Conservation (phyloP, 2,329 filamentous ascomycete species). For the Apiospora malaysiana region DNA sequence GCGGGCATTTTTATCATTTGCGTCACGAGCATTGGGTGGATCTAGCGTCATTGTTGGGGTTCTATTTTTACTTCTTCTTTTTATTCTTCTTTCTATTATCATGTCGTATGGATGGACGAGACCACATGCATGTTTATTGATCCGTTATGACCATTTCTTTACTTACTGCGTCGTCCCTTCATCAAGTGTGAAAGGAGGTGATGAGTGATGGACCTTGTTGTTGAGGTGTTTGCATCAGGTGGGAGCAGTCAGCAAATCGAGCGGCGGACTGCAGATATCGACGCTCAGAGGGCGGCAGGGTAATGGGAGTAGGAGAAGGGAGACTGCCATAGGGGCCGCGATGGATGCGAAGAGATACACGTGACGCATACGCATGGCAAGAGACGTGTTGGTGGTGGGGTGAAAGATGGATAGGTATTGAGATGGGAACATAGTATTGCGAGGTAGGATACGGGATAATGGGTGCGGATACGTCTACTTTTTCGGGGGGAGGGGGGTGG, state of each 20-base stretch:
- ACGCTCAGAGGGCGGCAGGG: background rate
- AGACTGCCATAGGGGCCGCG: background rate
- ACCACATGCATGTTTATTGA: background rate
- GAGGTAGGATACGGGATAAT: background rate
- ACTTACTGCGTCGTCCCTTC: background rate
- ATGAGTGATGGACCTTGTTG: background rate
- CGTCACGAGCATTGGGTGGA: slow-evolving; percentile 10
- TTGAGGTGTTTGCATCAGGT: background rate
- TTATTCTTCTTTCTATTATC: background rate
- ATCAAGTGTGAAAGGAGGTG: background rate
- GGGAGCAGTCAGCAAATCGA: background rate
- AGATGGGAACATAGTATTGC: background rate
- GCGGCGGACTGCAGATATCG: background rate
- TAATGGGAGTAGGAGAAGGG: background rate
- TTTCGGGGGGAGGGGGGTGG: background rate
- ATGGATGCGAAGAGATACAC: background rate
- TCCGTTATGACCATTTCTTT: background rate
- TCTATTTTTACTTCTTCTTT: too few relatives aligned
- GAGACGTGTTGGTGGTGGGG: background rate
- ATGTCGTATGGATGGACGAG: background rate
- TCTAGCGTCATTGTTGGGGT: slow-evolving; percentile 5
- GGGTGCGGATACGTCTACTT: background rate
- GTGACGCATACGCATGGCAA: background rate
- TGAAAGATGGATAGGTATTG: background rate
- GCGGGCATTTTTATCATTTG: slow-evolving; percentile 9